Conservation (phyloP, 768 basidiomycete genomes). For the Gelatoporia subvermispora region DNA sequence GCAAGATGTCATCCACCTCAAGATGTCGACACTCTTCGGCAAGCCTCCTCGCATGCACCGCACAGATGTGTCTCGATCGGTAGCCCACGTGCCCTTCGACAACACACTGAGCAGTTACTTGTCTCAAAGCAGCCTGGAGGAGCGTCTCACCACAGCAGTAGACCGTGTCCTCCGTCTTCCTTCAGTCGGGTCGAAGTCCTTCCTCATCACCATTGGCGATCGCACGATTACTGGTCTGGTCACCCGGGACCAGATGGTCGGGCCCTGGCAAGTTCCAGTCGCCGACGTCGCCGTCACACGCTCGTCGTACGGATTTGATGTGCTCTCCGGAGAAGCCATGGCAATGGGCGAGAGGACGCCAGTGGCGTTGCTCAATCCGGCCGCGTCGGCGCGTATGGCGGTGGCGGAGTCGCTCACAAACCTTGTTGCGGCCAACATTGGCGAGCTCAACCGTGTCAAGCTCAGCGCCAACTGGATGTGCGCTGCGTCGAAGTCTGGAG, state of each 20-base stretch:
- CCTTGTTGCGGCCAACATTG: conserved; percentile 74
- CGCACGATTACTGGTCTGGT: conserved; percentile 92
- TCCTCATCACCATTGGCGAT: conserved; percentile 98
- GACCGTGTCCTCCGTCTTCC: conserved; percentile 86
- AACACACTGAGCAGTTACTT: conserved; percentile 63
- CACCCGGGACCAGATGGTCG: conserved; percentile 97
- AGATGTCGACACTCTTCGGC: conserved; percentile 95
- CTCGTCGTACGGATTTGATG: conserved; percentile 89
- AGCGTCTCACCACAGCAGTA: conserved; percentile 58
- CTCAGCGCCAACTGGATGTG: conserved; percentile 99
- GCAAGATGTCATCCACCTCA: conserved; percentile 77
- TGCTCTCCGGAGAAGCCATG: conserved; percentile 89
- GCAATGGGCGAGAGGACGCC: conserved; percentile 98
- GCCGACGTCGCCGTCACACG: conserved; percentile 96
- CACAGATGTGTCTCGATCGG: conserved; percentile 46
- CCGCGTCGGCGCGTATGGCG: conserved; percentile 93
- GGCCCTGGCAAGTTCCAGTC: conserved; percentile 97
- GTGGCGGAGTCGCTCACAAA: conserved; percentile 93
- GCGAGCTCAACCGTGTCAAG: conserved; percentile 71
- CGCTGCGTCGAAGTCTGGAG: conserved; percentile 83
- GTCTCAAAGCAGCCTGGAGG: conserved; percentile 29
- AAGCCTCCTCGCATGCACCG: conserved; percentile 92
- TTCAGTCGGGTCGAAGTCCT: conserved; percentile 91
- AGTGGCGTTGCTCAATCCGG: conserved; percentile 78
- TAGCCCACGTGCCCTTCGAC: conserved; percentile 58